Base-by-base conservation (phyloP, 2,329 filamentous ascomycete genomes). In the Metarhizium anisopliae region DNA sequence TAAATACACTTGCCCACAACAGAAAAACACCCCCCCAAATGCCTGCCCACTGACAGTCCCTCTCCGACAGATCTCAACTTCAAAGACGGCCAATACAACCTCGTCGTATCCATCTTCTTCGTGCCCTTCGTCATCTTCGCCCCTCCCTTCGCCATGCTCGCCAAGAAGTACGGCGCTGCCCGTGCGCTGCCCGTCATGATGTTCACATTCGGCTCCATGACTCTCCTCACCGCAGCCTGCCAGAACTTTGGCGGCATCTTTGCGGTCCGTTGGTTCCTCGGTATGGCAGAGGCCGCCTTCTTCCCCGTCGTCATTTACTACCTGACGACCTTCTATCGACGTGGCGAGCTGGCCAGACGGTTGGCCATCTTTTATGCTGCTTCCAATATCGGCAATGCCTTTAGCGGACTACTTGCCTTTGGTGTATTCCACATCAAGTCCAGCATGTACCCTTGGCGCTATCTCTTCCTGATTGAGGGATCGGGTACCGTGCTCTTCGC, bases 281-380 rank as follows among this genome's bases (percentile, higher is more conserved):
- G 85, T 83, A 64, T 77, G 67, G 68, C 70, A 7, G 80, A 83
- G 64, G 78, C 78, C 2, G 79, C 77, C 2, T 82, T 81, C 66
- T 80, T 80, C 57, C 74, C 78, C 4, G 72, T 77, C 0, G 74
- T 77, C 14, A 77, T 82, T 2, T 81, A 80, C 64, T 83, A 76
- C 69, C 62, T 75, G 66, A 69, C 79, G 0, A 70, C 79, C 0
- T 81, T 82, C 47, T 82, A 79, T 59, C 73, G 74, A 25, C 70
- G 74, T 25, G 72, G 73, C 36, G 74, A 77, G 56, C 65, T 77
- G 1, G 75, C 74, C 0, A 66, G 76, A 4, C 67, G 75, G 2
- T 70, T 62, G 2, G 86, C 86, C 52, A 71, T 90, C 59, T 90
- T 90, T 73, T 92, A 91, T 62, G 88, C 87, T 0, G 87, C 87